Evolutionary conservation across 768 basidiomycete species (phyloP).

Genomic region (Serpula lacrymans): DNA sequence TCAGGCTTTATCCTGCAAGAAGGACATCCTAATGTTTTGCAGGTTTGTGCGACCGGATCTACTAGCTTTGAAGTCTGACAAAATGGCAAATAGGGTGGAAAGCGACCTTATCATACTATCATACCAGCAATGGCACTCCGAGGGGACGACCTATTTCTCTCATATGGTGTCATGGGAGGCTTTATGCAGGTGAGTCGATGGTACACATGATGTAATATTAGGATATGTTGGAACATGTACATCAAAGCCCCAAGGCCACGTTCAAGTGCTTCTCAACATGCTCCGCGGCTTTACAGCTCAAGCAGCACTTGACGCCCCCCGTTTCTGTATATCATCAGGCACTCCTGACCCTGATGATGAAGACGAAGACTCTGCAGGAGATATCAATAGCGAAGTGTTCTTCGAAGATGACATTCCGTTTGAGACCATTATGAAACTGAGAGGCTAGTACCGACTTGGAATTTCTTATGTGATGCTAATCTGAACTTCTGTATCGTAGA

Average conservation of each 20-base stretch:
- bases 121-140: constrained; percentile 85
- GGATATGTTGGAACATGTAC: constrained; percentile 5
- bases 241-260: constrained; percentile 85
- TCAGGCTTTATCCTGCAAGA: constrained; percentile 76
- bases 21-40: constrained; percentile 80
- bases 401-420: constrained; percentile 79
- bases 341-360: constrained; percentile 56
- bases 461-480: neutral
- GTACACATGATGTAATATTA: neutral
- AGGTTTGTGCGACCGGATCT: constrained; percentile 40
- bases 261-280: constrained; percentile 91
- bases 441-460: constrained; percentile 42
- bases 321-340: constrained; percentile 93
- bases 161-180: constrained; percentile 90
- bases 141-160: constrained; percentile 79
- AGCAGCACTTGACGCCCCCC: constrained; percentile 88
- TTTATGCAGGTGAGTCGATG: constrained; percentile 67
- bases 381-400: constrained; percentile 77
- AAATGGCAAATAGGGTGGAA: constrained; percentile 63
- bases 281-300: constrained; percentile 86
- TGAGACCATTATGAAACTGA: constrained; percentile 61
- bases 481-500: constrained; percentile 36
- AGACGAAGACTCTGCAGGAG: constrained; percentile 48
- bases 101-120: constrained; percentile 91
- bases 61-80: too few species aligned